These are phyloP conservation scores for Actinidia arguta DNA, from an alignment of 179 eudicot species.

Conservation along the genomic window DNA sequence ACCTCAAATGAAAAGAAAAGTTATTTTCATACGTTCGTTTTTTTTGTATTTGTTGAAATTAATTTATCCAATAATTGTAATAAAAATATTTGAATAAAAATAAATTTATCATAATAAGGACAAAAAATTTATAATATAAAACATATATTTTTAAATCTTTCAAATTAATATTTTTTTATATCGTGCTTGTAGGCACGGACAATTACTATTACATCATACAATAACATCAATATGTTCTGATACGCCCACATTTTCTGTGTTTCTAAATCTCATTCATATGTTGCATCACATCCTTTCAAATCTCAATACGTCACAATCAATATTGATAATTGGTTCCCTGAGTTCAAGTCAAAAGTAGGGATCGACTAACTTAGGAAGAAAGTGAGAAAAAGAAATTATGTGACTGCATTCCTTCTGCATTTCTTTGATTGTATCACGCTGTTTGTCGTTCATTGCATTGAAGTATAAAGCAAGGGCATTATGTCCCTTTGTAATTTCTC, in stretches of 20 bases:
- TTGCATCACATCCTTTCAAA: not conserved
- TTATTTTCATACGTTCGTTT: too few relatives aligned
- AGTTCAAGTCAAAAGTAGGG: not conserved
- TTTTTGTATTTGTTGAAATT: too few relatives aligned
- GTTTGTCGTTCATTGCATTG: constrained; percentile 61
- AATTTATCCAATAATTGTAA: too few relatives aligned
- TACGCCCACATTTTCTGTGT: not conserved
- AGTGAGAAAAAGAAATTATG: constrained; percentile 71
- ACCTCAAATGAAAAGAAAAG: too few relatives aligned
- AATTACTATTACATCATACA: too few relatives aligned
- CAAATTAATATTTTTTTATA: too few relatives aligned
- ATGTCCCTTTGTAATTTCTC: constrained; percentile 44
- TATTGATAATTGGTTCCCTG: not conserved
- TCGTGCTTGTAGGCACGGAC: too few relatives aligned
- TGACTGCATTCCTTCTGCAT: constrained; percentile 56
- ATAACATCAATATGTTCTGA: not conserved
- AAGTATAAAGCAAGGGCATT: constrained; percentile 63
- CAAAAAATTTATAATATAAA: too few relatives aligned
- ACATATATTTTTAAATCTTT: too few relatives aligned
- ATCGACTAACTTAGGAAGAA: constrained; percentile 65
- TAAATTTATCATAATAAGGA: too few relatives aligned
- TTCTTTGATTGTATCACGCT: constrained; percentile 39
- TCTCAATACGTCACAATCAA: not conserved
- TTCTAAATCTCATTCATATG: not conserved
- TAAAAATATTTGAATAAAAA: too few relatives aligned